Base-by-base conservation (phyloP, 805 yeast species). In the Metschnikowia borealis region DNA sequence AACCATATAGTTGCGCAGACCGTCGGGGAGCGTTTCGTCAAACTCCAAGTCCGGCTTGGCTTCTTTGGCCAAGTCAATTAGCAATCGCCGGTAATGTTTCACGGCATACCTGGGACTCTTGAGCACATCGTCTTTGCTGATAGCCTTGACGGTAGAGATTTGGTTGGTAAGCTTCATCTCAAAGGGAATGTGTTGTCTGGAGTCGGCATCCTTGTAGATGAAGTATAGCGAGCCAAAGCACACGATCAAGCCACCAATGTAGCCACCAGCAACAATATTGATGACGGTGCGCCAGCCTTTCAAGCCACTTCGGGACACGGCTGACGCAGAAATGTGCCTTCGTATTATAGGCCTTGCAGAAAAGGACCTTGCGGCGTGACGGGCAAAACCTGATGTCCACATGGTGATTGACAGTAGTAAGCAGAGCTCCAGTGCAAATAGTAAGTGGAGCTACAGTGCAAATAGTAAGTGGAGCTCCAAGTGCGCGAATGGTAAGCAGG, bases 111-210 rank as follows among this genome's bases (percentile, higher is more conserved):
- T 58, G 20, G 78, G 78, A 49, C 72, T 67, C 45, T 58, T 61
- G 50, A 73, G 59, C 17, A 69, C 75, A 50, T 73, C 78, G 54
- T 73, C 78, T 52, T 73, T 73, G 52, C 71, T 69, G 39, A 73
- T 64, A 17, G 75, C 78, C 53, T 69, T 71, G 17, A 73, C 77
- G 0, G 74, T 67, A 11, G 64, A 59, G 38, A 68, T 59, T 48
- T 69, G 74, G 53, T 71, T 59, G 17, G 51, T n/a, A 44, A 69
- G 61, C 10, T 61, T 55, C 17, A 73, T 56, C 53, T 69, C 75
- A 47, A 67, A 69, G 11, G 78, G 78, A 26, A 73, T 73, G 41
- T 62, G 62, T 52, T 73, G 76, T 36, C 76, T 49, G 15, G 57
- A 50, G 45, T 70, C 61, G 29, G 77, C 78, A 57, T 73, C 78